Percentiles rank a stretch among this genome's conserved stretches.
Evolutionary conservation across 805 yeast species (phyloP).

Genomic region (Vanderwaltozyma polyspora): DNA sequence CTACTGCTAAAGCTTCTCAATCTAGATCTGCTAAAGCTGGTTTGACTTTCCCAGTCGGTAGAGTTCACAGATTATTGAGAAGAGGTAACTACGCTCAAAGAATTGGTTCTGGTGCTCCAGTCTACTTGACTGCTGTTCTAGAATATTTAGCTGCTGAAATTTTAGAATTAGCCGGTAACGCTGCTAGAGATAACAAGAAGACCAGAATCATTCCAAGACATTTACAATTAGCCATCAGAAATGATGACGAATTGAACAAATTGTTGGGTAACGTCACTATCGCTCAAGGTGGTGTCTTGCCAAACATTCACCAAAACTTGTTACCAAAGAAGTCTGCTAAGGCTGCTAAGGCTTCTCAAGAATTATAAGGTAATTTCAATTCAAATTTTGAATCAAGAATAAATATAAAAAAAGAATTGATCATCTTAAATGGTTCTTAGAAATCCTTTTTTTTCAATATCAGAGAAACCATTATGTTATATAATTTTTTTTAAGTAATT

Average conservation of each 20-base stretch:
- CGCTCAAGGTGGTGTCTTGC: constrained; percentile 99
- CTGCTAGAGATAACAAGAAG: constrained; percentile 98
- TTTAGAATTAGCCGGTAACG: constrained; percentile 96
- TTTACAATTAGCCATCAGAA: constrained; percentile 96
- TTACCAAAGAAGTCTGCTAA: constrained; percentile 68
- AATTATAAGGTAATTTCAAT: too few relatives aligned
- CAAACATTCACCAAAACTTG: constrained; percentile 90
- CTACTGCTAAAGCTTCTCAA: constrained; percentile 90
- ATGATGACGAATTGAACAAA: constrained; percentile 97
- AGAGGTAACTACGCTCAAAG: constrained; percentile 97
- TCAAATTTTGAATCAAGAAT: too few relatives aligned
- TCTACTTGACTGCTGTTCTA: constrained; percentile 90
- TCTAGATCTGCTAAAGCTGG: constrained; percentile 98
- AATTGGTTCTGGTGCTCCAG: constrained; percentile 99
- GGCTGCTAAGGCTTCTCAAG: constrained; percentile 53
- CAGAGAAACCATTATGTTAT: background rate
- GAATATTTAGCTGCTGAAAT: constrained; percentile 98
- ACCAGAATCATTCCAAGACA: constrained; percentile 98
- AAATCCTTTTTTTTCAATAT: too few relatives aligned
- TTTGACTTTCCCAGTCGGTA: constrained; percentile 98
- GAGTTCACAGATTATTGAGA: constrained; percentile 94
- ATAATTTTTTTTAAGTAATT: background rate
- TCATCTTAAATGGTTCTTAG: too few relatives aligned
- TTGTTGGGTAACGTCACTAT: constrained; percentile 87
- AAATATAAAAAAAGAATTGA: too few relatives aligned